These are phyloP conservation scores for Pneumocystis murina DNA, from an alignment of 1,139 yeast species.

Conservation along the genomic window DNA sequence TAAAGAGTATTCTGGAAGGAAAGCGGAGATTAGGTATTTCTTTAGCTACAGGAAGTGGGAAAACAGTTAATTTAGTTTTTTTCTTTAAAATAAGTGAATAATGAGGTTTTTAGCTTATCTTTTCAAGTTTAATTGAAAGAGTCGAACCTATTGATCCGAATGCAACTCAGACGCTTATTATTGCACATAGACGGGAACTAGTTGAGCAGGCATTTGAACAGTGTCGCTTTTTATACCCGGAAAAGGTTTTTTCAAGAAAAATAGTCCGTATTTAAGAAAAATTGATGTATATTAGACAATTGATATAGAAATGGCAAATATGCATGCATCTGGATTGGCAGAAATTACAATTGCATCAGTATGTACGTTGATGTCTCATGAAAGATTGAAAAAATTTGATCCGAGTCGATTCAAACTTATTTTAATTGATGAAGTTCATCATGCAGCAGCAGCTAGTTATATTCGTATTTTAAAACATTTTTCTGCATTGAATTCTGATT, in stretches of 20 bases:
- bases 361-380: constrained; percentile 39
- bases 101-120: constrained; percentile 28
- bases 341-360: constrained; percentile 72
- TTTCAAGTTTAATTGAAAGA: constrained; percentile 46
- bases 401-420: constrained; percentile 52
- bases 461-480: constrained; percentile 41
- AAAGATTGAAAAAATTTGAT: constrained; percentile 39
- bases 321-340: constrained; percentile 28
- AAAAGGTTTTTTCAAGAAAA: constrained; percentile 11
- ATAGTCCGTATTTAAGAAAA: not conserved
- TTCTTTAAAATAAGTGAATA: not conserved
- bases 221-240: constrained; percentile 37
- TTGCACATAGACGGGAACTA: constrained; percentile 74
- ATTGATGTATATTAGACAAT: constrained; percentile 25
- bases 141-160: constrained; percentile 28
- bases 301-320: constrained; percentile 59
- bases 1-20: constrained; percentile 35
- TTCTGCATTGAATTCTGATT: constrained; percentile 31
- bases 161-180: constrained; percentile 43
- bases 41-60: constrained; percentile 91
- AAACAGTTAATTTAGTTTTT: constrained; percentile 38
- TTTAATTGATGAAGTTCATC: constrained; percentile 87
- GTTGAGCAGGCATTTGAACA: constrained; percentile 53
- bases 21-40: constrained; percentile 59
- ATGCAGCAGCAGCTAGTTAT: constrained; percentile 67